Percentiles rank a stretch among this genome's conserved stretches.
Conservation (phyloP, 352 stramenopile species). For the Phytophthora constricta region DNA sequence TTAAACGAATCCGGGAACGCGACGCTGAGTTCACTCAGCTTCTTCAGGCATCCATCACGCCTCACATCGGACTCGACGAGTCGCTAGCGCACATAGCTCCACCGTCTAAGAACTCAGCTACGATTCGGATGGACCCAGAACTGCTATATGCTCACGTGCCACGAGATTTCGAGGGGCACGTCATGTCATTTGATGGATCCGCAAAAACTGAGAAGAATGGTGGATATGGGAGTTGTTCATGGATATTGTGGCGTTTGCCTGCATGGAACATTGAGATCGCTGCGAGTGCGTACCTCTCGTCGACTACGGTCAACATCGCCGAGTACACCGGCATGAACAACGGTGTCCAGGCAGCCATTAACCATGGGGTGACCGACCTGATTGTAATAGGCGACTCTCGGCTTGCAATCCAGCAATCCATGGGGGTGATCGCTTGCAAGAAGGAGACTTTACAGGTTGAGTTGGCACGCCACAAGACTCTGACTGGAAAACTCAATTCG, state of each 20-base stretch:
- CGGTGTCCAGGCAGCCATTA: not conserved
- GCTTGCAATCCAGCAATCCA: too few relatives aligned
- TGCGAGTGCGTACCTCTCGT: constrained; percentile 7
- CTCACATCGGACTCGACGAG: not conserved
- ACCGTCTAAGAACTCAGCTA: not conserved
- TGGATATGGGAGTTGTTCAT: not conserved
- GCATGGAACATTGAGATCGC: constrained; percentile 8
- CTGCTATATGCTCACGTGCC: not conserved
- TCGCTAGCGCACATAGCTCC: not conserved
- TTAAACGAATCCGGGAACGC: not conserved
- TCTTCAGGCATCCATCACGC: not conserved
- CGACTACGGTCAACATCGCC: constrained; percentile 4
- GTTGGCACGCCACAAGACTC: too few relatives aligned
- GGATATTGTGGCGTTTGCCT: not conserved
- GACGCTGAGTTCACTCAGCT: not conserved
- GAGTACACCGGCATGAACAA: constrained; percentile 12
- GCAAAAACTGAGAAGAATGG: not conserved
- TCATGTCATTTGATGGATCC: not conserved
- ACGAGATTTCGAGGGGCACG: not conserved
- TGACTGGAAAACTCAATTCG: too few relatives aligned
- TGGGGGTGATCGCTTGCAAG: too few relatives aligned
- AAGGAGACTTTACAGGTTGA: too few relatives aligned
- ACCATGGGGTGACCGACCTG: constrained; percentile 6
- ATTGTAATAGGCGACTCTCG: constrained; percentile 1
- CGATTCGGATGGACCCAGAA: not conserved